Base-by-base conservation (phyloP, 805 yeast species). In the Zygoascus tannicola region DNA sequence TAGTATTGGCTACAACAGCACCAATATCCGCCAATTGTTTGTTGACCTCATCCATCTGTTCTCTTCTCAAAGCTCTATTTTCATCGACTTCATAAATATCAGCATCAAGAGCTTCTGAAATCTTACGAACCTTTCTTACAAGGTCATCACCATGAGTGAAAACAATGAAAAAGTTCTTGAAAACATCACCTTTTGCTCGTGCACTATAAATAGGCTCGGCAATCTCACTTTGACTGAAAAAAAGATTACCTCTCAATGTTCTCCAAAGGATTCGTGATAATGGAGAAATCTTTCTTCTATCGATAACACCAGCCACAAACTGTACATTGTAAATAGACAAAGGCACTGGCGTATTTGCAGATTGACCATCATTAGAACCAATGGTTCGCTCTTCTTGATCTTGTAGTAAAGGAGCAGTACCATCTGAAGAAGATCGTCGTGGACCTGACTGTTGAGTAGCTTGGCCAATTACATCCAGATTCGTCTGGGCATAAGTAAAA, bases 31-130 rank as follows among this genome's bases (percentile, higher is more conserved):
- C 59, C 22, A 81, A 59, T 56, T 70, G 72, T 22, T 60, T 56
- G 55, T 74, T 74, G 49, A 77, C 70, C 35, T 57, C 60, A 30
- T 58, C 49, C 38, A 65, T 50, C 44, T 62, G 62, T 32, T 63
- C 64, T 8, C 59, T 52, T 40, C 72, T 63, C 16, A 69, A 47
- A 3, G 63, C 63, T 8, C 59, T 49, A 40, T 70, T 69, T 20
- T 73, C 65, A 46, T 78, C 81, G 26, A 83, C 78, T 35, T 74
- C 71, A 59, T 77, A 83, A 21, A 86, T 69, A 49, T 73, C 76
- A 5, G 95, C 95, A 56, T 87, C 95, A 53, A 92, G 72, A 1
- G 97, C 85, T 57, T 87, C 96, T 49, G 94, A 78, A 45, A 94
- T 85, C 59, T 80, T 82, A 57, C 73, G 76, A 40, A 88, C 84